Evolutionary conservation across 2,329 filamentous ascomycete genomes (phyloP).

Genomic region (Pestalotiopsis sp.): DNA sequence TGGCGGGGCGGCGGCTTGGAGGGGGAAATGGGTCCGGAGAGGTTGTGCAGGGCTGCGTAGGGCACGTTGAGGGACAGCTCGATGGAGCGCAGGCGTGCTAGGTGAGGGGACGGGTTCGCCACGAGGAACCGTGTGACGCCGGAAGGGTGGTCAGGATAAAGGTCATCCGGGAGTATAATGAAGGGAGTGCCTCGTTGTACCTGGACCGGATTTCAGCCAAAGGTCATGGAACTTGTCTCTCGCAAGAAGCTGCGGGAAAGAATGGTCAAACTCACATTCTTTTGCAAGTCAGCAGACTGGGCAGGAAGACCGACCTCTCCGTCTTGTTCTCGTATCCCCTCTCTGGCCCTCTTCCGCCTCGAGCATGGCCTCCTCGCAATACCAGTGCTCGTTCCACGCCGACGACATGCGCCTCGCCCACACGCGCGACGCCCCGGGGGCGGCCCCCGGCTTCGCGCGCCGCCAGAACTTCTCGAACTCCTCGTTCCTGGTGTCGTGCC

Average conservation of each 20-base stretch:
- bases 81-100: slow-evolving; percentile 16
- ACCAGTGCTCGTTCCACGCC: slow-evolving; percentile 23
- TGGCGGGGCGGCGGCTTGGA: no score
- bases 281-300: slow-evolving; percentile 19
- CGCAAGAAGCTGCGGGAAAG: not conserved
- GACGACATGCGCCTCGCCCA: slow-evolving; percentile 21
- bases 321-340: not conserved
- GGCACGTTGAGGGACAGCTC: slow-evolving; percentile 20
- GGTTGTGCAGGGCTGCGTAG: slow-evolving; percentile 19
- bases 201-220: slow-evolving; percentile 7
- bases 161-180: slow-evolving; percentile 19
- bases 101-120: slow-evolving; percentile 8
- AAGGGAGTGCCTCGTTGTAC: slow-evolving; percentile 18
- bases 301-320: slow-evolving; percentile 15
- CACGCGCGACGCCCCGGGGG: slow-evolving; percentile 14
- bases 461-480: slow-evolving; percentile 18
- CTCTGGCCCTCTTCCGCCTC: not conserved
- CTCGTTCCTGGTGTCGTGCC: slow-evolving; percentile 15
- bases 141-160: slow-evolving; percentile 21
- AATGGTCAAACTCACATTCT: slow-evolving; percentile 17
- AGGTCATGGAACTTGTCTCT: not conserved
- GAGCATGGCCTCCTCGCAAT: slow-evolving; percentile 22
- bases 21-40: not conserved
- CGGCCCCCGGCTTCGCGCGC: slow-evolving; percentile 9
- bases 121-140: slow-evolving; percentile 18